phyloP scores from a whole-genome alignment of 2,329 filamentous ascomycete species.

The Xylaria sp. region DNA sequence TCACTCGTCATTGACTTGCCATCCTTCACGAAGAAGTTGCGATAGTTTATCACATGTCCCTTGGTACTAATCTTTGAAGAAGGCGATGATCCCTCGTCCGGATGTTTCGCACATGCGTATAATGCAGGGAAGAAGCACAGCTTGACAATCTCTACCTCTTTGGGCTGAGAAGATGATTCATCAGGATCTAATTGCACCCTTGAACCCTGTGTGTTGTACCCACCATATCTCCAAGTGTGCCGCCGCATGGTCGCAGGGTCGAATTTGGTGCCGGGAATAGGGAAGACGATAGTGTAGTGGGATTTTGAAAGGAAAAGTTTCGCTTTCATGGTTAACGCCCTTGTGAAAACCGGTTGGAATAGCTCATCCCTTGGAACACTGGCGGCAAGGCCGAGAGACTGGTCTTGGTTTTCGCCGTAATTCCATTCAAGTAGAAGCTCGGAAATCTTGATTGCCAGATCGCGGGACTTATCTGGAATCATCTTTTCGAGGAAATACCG shows the following conservation, averaged over 20 bases:
- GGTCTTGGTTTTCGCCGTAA: neutral
- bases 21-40: neutral
- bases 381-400: neutral
- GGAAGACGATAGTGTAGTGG: neutral
- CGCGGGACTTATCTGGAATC: neutral
- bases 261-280: neutral
- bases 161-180: neutral
- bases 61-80: neutral
- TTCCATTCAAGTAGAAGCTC: neutral
- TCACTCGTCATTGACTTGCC: neutral
- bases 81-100: neutral
- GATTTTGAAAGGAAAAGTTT: neutral
- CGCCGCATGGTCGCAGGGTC: neutral
- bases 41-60: neutral
- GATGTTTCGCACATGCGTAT: neutral
- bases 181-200: neutral
- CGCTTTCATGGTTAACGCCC: neutral
- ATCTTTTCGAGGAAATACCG: neutral
- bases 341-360: neutral
- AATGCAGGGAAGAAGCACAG: neutral
- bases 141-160: neutral
- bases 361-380: neutral
- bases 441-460: neutral
- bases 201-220: neutral
- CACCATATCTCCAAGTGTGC: neutral